A percentile compares a stretch with the other conserved stretches of the same genome.
phyloP scores from a whole-genome alignment of 306 rosid genomes.

The Fragaria nilgerrensis region DNA sequence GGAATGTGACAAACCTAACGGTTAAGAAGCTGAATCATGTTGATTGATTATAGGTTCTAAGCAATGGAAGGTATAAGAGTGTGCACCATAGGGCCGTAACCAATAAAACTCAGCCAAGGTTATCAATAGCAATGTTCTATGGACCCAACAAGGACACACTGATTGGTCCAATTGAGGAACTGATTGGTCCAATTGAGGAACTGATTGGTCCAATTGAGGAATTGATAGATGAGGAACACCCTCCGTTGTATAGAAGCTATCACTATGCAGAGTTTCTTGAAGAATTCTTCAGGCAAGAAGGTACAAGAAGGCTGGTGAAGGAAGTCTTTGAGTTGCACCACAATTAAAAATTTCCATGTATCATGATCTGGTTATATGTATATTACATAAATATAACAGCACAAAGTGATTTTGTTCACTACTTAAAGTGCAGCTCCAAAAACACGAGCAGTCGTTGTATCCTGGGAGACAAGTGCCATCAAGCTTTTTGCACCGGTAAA shows the following conservation, averaged over 20 bases:
- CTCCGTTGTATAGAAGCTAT: slow-evolving; percentile 24
- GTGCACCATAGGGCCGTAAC: slow-evolving; percentile 54
- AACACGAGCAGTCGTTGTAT: too few relatives aligned
- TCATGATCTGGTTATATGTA: neutral
- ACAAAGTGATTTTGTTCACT: neutral
- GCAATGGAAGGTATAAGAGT: slow-evolving; percentile 55
- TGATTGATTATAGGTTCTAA: slow-evolving; percentile 27
- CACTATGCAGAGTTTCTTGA: slow-evolving; percentile 35
- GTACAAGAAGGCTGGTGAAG: slow-evolving; percentile 37
- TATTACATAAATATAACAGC: neutral
- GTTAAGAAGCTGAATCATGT: neutral
- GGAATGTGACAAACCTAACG: neutral
- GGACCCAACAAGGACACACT: slow-evolving; percentile 31
- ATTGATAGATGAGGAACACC: slow-evolving; percentile 41
- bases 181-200: slow-evolving; percentile 41
- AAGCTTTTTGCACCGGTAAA: too few relatives aligned
- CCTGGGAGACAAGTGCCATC: too few relatives aligned
- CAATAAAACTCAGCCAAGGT: slow-evolving; percentile 27
- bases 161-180: slow-evolving; percentile 42
- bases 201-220: slow-evolving; percentile 41
- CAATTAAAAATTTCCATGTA: neutral
- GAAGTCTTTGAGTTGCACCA: slow-evolving; percentile 37
- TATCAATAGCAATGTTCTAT: slow-evolving; percentile 47
- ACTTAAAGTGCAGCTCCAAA: too few relatives aligned
- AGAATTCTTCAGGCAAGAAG: slow-evolving; percentile 41